Base-by-base conservation (phyloP, 164 flowering plant genomes). In the Vitis riparia region DNA sequence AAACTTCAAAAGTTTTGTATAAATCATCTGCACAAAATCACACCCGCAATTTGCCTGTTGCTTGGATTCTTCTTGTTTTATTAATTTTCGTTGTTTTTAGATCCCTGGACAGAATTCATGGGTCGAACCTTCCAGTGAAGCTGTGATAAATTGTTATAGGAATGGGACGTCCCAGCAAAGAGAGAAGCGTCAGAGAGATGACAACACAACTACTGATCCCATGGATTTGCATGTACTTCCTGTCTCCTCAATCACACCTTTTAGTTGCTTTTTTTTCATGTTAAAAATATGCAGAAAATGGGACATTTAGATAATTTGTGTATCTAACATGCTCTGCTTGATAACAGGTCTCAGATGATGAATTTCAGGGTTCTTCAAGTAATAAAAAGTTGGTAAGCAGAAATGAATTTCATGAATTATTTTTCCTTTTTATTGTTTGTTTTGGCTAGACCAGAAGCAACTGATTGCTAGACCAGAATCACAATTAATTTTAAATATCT, bases 61-160 rank as follows among this genome's bases (percentile, higher is more conserved):
- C 16, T 30, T 44, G 23, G n/a, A 10, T 52, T 11, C 11, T 66
- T 29, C 37, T 61, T 63, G 47, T n/a, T 15, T 59, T 59, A 17
- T 56, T 52, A 10, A 3, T 11, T 62, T 56, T 62, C 15, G 17
- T 51, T 37, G 23, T 48, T 51, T 55, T 51, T 67, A 95, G 99
- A 92, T 91, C 65, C 99, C 97, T 0, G 97, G 97, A 10, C 84
- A 72, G 76, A 91, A 83, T 77, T 71, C 85, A 12, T 95, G 99
- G 99, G 66, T 80, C 56, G 82, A 86, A 61, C 59, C 79, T 44
- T 72, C 76, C 53, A 59, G 75, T 29, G 82, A 76, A 65, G 64
- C 64, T 61, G 59, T 72, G 29, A 32, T 30, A 7, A 69, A 68
- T 59, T 59, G 66, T 16, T 58, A 32, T 68, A 55, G 65, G 57